Evolutionary conservation across 306 rosid species (phyloP).

Genomic region (Neltuma alba): DNA sequence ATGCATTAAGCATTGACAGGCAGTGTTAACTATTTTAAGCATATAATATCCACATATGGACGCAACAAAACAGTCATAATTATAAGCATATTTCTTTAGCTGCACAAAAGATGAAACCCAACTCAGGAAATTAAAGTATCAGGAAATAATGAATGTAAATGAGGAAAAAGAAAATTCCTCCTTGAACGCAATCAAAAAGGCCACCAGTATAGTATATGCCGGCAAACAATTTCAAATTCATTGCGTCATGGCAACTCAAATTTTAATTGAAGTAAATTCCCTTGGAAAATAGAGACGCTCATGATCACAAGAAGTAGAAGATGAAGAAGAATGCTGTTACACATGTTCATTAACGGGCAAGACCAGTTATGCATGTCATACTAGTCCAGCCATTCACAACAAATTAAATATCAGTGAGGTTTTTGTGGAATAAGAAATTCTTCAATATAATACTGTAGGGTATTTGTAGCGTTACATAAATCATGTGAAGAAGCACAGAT

Average conservation of each 20-base stretch:
- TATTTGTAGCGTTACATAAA: slow-evolving; percentile 5
- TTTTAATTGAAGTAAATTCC: background rate
- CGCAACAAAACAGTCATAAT: background rate
- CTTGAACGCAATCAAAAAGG: background rate
- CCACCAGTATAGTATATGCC: background rate
- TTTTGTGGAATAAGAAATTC: slow-evolving; percentile 1
- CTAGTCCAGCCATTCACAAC: background rate
- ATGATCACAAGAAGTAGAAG: background rate
- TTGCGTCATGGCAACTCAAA: slow-evolving; percentile 26
- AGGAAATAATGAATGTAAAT: background rate
- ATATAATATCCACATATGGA: slow-evolving; percentile 5
- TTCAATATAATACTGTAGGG: background rate
- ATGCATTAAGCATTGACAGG: slow-evolving; percentile 34
- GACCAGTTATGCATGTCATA: slow-evolving; percentile 14
- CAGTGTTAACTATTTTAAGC: background rate
- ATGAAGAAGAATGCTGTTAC: background rate
- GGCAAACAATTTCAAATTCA: slow-evolving; percentile 3
- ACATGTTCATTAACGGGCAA: slow-evolving; percentile 5
- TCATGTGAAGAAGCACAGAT: background rate
- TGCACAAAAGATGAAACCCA: background rate
- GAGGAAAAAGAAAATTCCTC: background rate
- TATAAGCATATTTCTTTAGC: background rate
- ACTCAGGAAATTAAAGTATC: background rate
- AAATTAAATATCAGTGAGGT: background rate
- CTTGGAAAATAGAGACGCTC: background rate